Base-by-base conservation (phyloP, 257 asterid species). In the Solanum corneliomulleri region DNA sequence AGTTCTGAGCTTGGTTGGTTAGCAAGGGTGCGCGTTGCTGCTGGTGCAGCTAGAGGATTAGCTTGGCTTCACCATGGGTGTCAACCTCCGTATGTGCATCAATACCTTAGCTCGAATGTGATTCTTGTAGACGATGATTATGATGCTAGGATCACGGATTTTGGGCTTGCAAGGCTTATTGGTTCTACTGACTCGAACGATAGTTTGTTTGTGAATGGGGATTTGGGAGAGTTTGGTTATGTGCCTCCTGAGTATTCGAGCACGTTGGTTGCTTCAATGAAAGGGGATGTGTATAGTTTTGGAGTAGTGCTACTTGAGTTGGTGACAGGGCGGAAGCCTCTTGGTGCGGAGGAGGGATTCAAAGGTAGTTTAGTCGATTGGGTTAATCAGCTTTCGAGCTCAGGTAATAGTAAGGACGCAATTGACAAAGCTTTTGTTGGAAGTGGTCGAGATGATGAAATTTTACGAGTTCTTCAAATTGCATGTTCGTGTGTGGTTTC, bases 11-110 rank as follows among this genome's bases (percentile, higher is more conserved):
- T 94, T 86, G 94, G 91, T 88, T 94, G 97, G 96, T 83, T 87
- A 11, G 90, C 90, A 12, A 89, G 96, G 92, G 90, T 92, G 23
- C 84, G 85, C 84, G 89, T 94, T 23, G 93, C 93, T 3, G 76
- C 92, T 52, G 97, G 96, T 64, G 95, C 95, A 6, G 91, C 96
- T 2, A 91, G 97, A 87, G 97, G 97, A 23, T 90, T 94, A 31
- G 94, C 96, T 84, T 94, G 97, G 97, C 94, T 94, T 45, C 96
- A 94, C 86, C 97, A 94, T 52, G 96, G 96, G 20, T 93, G 96
- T 89, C 94, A 92, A 84, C 96, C 96, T 1, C 93, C 95, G 0
- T 92, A 90, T 82, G 14, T 93, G 90, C 97, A 94, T 89, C 93
- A 94, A 71, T 93, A 90, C 25, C 92, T 93, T 18, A 93, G 93